Conservation (phyloP, 108 stramenopile genomes). For the Nitzschia sp. region DNA sequence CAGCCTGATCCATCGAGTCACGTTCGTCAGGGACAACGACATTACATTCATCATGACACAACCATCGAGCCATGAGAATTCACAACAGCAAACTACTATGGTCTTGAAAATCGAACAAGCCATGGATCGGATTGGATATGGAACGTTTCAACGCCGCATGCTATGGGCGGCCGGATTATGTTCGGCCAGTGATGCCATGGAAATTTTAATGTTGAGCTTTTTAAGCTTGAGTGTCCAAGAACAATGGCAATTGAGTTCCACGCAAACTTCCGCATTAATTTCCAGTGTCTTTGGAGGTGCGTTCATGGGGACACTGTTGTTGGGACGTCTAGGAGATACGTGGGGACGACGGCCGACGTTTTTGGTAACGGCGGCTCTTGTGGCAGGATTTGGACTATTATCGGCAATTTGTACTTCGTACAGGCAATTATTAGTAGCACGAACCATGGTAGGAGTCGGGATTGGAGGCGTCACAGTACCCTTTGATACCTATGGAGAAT, state of each 20-base stretch:
- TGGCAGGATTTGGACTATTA: constrained; percentile 64
- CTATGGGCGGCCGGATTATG: constrained; percentile 72
- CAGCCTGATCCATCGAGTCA: too few species aligned
- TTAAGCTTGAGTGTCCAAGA: constrained; percentile 58
- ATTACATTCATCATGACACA: too few species aligned
- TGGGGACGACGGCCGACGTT: constrained; percentile 70
- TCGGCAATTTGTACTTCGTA: constrained; percentile 55
- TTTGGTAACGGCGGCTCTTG: constrained; percentile 47
- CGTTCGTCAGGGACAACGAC: too few species aligned
- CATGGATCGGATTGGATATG: constrained; percentile 64
- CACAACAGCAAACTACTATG: too few species aligned
- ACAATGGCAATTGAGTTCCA: constrained; percentile 58
- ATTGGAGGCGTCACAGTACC: constrained; percentile 81
- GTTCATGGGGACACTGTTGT: constrained; percentile 57
- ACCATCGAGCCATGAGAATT: too few species aligned
- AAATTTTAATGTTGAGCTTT: constrained; percentile 72
- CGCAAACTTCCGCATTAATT: constrained; percentile 57
- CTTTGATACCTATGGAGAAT: constrained; percentile 84
- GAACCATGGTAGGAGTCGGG: constrained; percentile 78
- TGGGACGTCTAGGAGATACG: constrained; percentile 68
- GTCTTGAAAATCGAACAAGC: constrained; percentile 52
- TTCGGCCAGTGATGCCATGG: constrained; percentile 77
- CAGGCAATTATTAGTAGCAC: constrained; percentile 39
- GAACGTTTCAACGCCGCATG: constrained; percentile 61
- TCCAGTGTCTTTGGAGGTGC: constrained; percentile 71